These are phyloP conservation scores for Pelagomonas calceolata DNA, from an alignment of 108 stramenopile genomes.

Conservation along the genomic window DNA sequence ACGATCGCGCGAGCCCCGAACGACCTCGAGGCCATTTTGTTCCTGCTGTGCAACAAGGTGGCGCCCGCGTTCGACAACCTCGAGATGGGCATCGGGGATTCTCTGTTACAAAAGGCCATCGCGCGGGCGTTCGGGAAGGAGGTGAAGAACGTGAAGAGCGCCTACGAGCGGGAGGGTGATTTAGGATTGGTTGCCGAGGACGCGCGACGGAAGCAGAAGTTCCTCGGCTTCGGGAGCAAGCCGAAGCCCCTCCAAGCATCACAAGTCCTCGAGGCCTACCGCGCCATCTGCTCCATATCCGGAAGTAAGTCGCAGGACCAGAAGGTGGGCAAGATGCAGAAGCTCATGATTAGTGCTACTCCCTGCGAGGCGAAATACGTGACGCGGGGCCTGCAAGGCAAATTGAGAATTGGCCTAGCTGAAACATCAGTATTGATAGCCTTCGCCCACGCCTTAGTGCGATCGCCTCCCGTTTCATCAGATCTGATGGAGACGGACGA, in stretches of 20 bases:
- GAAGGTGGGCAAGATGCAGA: constrained; percentile 86
- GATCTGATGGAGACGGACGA: constrained; percentile 22
- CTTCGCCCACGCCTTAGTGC: constrained; percentile 76
- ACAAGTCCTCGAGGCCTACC: constrained; percentile 51
- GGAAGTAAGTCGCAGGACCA: constrained; percentile 74
- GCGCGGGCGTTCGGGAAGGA: constrained; percentile 64
- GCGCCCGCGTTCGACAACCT: constrained; percentile 86
- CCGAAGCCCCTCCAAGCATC: constrained; percentile 55
- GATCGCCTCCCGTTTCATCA: constrained; percentile 25
- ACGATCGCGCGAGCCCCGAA: constrained; percentile 34
- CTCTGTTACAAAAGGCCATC: constrained; percentile 85
- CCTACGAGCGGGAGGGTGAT: constrained; percentile 75
- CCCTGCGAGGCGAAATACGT: constrained; percentile 87
- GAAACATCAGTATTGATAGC: constrained; percentile 82
- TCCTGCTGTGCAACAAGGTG: constrained; percentile 72
- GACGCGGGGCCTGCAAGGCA: constrained; percentile 93
- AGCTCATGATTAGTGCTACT: constrained; percentile 58
- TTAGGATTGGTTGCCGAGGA: constrained; percentile 78
- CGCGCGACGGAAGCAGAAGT: constrained; percentile 69
- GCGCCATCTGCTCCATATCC: constrained; percentile 62
- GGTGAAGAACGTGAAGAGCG: constrained; percentile 58
- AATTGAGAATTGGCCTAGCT: constrained; percentile 89
- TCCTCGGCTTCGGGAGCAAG: constrained; percentile 53
- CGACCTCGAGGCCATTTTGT: constrained; percentile 66
- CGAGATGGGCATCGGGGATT: constrained; percentile 94